phyloP scores from a whole-genome alignment of 768 basidiomycete species.

The Lactifluus piperatus region DNA sequence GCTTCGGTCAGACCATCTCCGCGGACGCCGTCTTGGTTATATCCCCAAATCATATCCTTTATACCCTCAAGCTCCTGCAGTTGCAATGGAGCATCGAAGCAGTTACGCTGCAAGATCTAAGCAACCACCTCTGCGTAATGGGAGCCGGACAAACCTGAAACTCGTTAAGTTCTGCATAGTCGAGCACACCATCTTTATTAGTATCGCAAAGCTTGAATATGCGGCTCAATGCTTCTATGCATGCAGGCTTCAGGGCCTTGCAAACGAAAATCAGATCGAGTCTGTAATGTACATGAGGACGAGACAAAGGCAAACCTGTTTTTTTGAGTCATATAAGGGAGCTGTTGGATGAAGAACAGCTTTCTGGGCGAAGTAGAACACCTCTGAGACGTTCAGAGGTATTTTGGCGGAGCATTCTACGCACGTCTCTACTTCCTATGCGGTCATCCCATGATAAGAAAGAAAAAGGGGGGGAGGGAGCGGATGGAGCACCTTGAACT shows the following conservation, averaged over 20 bases:
- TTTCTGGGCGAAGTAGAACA: conserved; percentile 98
- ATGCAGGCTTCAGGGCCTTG: conserved; percentile 88
- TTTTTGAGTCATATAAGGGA: conserved; percentile 91
- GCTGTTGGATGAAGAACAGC: conserved; percentile 96
- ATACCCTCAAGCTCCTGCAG: conserved; percentile 94
- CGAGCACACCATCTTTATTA: conserved; percentile 89
- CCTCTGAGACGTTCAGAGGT: conserved; percentile 89
- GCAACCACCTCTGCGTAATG: background rate
- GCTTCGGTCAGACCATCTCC: conserved; percentile 82
- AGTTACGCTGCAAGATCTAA: conserved; percentile 59
- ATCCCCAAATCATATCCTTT: conserved; percentile 78
- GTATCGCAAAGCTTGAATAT: conserved; percentile 96
- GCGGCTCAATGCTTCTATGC: conserved; percentile 75
- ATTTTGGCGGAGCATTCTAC: conserved; percentile 93
- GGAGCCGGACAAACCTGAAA: conserved; percentile 62
- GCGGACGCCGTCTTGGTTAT: conserved; percentile 65
- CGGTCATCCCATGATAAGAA: background rate
- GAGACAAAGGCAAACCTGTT: conserved; percentile 57
- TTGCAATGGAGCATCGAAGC: conserved; percentile 90
- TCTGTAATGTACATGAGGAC: background rate
- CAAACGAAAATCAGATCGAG: conserved; percentile 9
- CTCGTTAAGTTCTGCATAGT: conserved; percentile 87
- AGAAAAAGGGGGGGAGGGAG: background rate
- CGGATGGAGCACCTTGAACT: conserved; percentile 73
- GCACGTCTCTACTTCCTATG: conserved; percentile 95